A percentile compares a stretch with the other conserved stretches of the same genome.
Conservation (phyloP, 805 yeast genomes). For the Spathaspora sp. region DNA sequence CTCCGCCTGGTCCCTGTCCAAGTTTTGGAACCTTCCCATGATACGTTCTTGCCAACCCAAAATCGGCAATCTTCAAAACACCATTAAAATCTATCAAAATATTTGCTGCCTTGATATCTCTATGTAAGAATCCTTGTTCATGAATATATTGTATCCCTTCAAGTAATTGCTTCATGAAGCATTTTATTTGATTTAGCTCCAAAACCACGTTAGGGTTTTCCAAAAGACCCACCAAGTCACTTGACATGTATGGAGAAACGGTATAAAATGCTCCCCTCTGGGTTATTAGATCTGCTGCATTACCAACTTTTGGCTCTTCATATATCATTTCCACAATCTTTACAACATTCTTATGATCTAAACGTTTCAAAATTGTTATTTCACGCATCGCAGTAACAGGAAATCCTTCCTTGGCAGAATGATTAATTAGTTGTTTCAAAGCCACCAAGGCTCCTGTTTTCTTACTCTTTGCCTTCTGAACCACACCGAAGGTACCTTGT, state of each 20-base stretch:
- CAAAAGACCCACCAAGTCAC: constrained; percentile 85
- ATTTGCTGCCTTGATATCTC: constrained; percentile 97
- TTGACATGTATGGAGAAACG: constrained; percentile 89
- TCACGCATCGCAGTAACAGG: constrained; percentile 96
- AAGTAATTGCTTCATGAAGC: constrained; percentile 74
- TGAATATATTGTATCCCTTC: constrained; percentile 83
- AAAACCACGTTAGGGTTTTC: constrained; percentile 71
- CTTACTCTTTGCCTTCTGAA: constrained; percentile 66
- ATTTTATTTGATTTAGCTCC: constrained; percentile 68
- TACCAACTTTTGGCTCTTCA: constrained; percentile 29
- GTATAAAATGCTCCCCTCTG: constrained; percentile 63
- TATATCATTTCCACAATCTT: constrained; percentile 76
- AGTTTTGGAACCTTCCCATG: constrained; percentile 57
- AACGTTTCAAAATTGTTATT: constrained; percentile 70
- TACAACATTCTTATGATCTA: constrained; percentile 68
- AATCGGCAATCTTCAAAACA: constrained; percentile 85
- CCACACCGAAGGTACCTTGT: constrained; percentile 62
- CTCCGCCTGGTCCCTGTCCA: constrained; percentile 56
- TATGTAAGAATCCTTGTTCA: constrained; percentile 54
- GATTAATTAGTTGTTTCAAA: constrained; percentile 77
- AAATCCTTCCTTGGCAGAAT: constrained; percentile 74
- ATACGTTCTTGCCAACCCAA: constrained; percentile 83
- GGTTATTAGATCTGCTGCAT: constrained; percentile 30
- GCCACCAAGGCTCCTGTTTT: constrained; percentile 70
- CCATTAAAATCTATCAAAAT: constrained; percentile 77